A percentile compares a stretch with the other conserved stretches of the same genome.
phyloP scores from a whole-genome alignment of 2,329 filamentous ascomycete genomes.

The Colletotrichum sp. region DNA sequence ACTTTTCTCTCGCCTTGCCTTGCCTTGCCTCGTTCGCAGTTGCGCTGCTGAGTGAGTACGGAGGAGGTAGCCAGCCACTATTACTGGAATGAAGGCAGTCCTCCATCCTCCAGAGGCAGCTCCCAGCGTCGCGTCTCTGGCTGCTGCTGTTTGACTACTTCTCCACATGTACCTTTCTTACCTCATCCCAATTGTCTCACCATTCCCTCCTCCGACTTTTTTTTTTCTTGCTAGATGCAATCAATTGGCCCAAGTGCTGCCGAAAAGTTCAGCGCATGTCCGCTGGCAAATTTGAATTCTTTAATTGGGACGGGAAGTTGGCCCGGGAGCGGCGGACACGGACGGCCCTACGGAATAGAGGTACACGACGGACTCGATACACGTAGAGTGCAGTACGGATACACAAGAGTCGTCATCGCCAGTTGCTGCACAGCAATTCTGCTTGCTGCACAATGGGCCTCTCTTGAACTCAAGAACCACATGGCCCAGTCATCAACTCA shows the following conservation, averaged over 20 bases:
- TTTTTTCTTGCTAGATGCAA: not conserved
- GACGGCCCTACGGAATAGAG: not conserved
- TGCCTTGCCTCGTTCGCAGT: not conserved
- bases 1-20: not conserved
- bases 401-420: not conserved
- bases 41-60: not conserved
- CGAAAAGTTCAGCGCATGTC: constrained; percentile 3
- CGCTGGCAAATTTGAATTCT: not conserved
- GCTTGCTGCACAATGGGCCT: not conserved
- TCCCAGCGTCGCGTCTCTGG: not conserved
- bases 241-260: constrained; percentile 10
- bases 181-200: not conserved
- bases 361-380: not conserved
- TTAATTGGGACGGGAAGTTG: constrained; percentile 7
- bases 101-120: not conserved
- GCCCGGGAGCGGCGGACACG: constrained; percentile 11
- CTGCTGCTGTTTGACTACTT: not conserved
- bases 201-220: not conserved
- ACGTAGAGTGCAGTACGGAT: not conserved
- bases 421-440: not conserved
- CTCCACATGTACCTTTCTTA: not conserved
- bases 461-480: not conserved
- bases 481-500: not conserved
- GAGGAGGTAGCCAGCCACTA: not conserved
- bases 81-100: not conserved